phyloP scores from a whole-genome alignment of 2,329 filamentous ascomycete genomes.

The Rhynchosporium agropyri region DNA sequence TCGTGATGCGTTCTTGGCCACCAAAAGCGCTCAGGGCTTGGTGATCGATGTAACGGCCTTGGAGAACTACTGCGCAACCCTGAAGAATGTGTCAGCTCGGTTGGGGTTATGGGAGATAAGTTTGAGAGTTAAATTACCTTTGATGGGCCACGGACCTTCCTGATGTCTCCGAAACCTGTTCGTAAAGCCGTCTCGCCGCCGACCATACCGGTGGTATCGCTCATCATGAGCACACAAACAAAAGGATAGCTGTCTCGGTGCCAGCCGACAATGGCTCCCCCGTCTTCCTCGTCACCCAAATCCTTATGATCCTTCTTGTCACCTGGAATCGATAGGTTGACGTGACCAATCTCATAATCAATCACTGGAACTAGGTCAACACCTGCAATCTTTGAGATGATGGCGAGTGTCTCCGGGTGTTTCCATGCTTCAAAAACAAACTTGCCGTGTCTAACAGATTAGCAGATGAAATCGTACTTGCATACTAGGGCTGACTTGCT shows the following conservation, averaged over 20 bases:
- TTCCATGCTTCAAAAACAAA: conserved; percentile 67
- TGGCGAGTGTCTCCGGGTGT: conserved; percentile 54
- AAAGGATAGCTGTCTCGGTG: conserved; percentile 55
- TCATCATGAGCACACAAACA: conserved; percentile 56
- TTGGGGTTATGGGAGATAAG: conserved; percentile 18
- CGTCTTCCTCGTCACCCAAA: conserved; percentile 35
- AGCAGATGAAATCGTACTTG: conserved; percentile 21
- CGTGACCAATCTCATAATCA: conserved; percentile 60
- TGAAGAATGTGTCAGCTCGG: conserved; percentile 10
- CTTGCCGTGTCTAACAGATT: conserved; percentile 55
- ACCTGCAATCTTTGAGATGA: conserved; percentile 59
- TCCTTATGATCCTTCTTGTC: conserved; percentile 34
- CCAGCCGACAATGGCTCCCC: conserved; percentile 49
- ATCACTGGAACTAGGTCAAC: conserved; percentile 59
- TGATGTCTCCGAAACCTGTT: conserved; percentile 52
- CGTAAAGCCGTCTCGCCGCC: conserved; percentile 63
- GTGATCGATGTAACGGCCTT: conserved; percentile 51
- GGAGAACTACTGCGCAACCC: conserved; percentile 49
- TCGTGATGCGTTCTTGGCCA: conserved; percentile 49
- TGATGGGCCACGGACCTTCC: conserved; percentile 48
- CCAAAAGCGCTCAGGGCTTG: conserved; percentile 47
- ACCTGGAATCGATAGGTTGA: conserved; percentile 54
- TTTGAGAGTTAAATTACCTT: conserved; percentile 41
- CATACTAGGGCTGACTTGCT: conserved; percentile 48
- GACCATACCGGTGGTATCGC: conserved; percentile 50